Evolutionary conservation across 768 basidiomycete species (phyloP), one percentile per base, ranked within the genome.

Genomic region (Ramaria sp.): DNA sequence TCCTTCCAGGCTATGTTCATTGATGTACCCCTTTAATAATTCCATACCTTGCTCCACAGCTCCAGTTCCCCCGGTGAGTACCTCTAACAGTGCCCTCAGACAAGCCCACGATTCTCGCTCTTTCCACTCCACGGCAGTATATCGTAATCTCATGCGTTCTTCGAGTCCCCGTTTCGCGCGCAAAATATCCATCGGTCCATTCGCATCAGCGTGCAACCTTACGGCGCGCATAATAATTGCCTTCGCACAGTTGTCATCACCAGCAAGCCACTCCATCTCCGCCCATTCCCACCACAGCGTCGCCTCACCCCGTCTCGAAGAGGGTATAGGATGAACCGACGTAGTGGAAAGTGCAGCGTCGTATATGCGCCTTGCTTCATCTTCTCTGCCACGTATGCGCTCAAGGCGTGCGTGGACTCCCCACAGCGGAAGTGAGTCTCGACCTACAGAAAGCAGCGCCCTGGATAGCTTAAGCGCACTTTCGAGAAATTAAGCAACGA

Each of bases 271-370:
- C 67, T 90, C 88, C 77, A 88, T 78, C 63, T 91, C 84, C 1
- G 83, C 85, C 86, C 88, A 91, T 62, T 84, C 80, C 82, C 83
- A 89, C 86, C 86, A 91, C 59, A 91, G 65, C 56, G 67, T 67
- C 20, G 76, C 72, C 34, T 15, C 69, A 64, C 33, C 72, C 76
- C 4, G 65, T 64, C 33, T 70, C 68, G 63, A 15, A 68, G 52
- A 24, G 71, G 68, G 1, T 11, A n/a, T 24, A 2, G 73, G 70
- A 27, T 27, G 27, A 27, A 2, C 27, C 27, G 27, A 27, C 1
- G 80, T 71, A 6, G 78, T 70, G 42, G 75, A 70, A 19, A 88
- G 76, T 7, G 86, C 73, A 1, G 83, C 82, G 61, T 83, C 76
- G 67, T 88, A 92, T 3, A 92, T 75, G 63, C 89, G 91, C 33